Percentiles rank a stretch among this genome's conserved stretches.
Conservation (phyloP, 1,284 basidiomycete genomes). For the Amylostereum areolatum region DNA sequence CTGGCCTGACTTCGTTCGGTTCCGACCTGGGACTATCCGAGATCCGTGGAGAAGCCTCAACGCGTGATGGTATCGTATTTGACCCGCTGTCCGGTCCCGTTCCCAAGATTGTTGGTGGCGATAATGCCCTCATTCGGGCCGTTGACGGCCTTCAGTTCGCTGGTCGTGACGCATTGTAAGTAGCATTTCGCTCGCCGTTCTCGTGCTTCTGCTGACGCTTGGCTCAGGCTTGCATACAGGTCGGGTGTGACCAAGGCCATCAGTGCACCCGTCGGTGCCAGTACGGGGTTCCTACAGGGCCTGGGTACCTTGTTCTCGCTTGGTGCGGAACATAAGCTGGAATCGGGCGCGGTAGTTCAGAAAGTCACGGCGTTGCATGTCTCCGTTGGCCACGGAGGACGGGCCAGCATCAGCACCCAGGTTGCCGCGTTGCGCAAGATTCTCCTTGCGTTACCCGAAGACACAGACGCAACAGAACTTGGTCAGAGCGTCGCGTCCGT, state of each 20-base stretch:
- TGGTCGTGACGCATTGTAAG: constrained; percentile 48
- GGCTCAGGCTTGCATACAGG: constrained; percentile 50
- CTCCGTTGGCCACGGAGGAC: constrained; percentile 35
- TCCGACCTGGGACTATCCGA: constrained; percentile 55
- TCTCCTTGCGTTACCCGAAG: constrained; percentile 42
- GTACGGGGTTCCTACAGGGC: constrained; percentile 48
- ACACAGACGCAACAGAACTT: constrained; percentile 30
- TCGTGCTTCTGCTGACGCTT: constrained; percentile 13
- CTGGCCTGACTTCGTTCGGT: constrained; percentile 55
- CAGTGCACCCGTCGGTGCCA: constrained; percentile 49
- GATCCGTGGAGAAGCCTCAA: constrained; percentile 56
- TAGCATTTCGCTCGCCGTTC: constrained; percentile 18
- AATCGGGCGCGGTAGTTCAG: constrained; percentile 62
- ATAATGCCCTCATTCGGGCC: constrained; percentile 39
- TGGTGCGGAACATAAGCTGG: constrained; percentile 56
- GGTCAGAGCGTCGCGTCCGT: constrained; percentile 44
- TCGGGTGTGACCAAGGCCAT: constrained; percentile 57
- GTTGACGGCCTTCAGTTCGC: constrained; percentile 48
- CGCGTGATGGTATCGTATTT: constrained; percentile 52
- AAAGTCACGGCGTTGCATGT: constrained; percentile 72
- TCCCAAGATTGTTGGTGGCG: constrained; percentile 26
- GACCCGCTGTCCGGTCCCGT: constrained; percentile 25
- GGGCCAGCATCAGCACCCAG: constrained; percentile 43
- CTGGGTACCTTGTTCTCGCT: constrained; percentile 46
- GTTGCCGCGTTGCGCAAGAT: constrained; percentile 47